Evolutionary conservation across 768 basidiomycete genomes (phyloP).

Genomic region (Suillus americanus): DNA sequence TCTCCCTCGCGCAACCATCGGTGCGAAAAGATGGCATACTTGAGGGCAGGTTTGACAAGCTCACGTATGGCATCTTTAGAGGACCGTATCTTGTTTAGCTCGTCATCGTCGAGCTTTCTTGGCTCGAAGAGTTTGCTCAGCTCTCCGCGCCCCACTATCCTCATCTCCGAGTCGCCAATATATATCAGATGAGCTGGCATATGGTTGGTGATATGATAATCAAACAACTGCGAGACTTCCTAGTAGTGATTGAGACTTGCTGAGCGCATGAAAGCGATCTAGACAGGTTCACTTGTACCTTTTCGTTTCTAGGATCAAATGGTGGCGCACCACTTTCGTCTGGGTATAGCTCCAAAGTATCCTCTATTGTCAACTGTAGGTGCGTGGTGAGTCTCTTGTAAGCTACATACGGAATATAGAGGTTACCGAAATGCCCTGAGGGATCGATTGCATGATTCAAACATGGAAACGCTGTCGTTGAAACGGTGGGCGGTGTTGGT

Average conservation of each 20-base stretch:
- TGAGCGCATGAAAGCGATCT: neutral
- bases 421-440: neutral
- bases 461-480: neutral
- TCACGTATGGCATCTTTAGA: neutral
- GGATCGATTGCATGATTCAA: neutral
- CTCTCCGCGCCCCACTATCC: neutral
- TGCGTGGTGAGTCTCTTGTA: neutral
- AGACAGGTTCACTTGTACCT: neutral
- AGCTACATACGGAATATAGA: neutral
- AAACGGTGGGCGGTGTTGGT: neutral
- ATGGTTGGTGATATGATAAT: neutral
- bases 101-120: neutral
- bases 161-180: neutral
- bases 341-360: neutral
- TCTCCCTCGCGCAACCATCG: conserved; percentile 21
- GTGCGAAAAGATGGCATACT: conserved; percentile 27
- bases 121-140: neutral
- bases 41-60: conserved; percentile 1
- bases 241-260: neutral
- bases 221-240: neutral
- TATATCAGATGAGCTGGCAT: neutral
- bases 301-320: neutral
- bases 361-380: neutral
- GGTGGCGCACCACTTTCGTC: neutral
- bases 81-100: neutral